Base-by-base conservation (phyloP, 805 yeast species). In the Blastobotrys americana region DNA sequence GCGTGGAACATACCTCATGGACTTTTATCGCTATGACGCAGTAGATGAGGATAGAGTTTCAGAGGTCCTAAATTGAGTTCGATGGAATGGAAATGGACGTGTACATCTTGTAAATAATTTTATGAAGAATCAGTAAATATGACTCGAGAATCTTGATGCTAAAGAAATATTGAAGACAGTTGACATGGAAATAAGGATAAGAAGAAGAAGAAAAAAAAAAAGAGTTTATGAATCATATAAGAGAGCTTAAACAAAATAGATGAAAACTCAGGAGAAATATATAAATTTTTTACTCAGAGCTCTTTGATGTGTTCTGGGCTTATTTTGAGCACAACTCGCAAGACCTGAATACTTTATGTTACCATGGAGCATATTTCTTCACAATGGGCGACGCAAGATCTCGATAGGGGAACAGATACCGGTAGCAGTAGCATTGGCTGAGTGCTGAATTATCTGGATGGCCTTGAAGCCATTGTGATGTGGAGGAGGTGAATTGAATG, bases 1-100 rank as follows among this genome's bases (percentile, higher is more conserved):
- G 1, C 72, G 95, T 36, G 95, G 89, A 2, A 74, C 79, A 2
- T 88, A 84, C 61, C 78, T 78, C 48, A 85, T 90, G 95, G 72
- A 76, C 10, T 84, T 81, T 52, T 62, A 70, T 34, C 84, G 87
- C 2, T 87, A 87, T 83, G 77, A 79, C 52, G 67, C 79, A 42
- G 83, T 82, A 1, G 66, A 78, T 2, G 63, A 66, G 6, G 84
- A 81, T 22, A 65, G 83, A 46, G 57, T 51, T 15, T 55, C 58
- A 44, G 55, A 49, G 36, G 50, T 58, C 28, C 53, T 60, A 15
- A 40, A 44, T 10, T 19, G 13, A 17, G 16, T 9, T 27, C 13
- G 13, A 27, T 13, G 33, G 33, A 27, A 13, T 13, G 13, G 13
- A 31, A 16, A 19, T 34, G 23, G 16, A 27, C 22, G 10, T 28